Conservation (phyloP, 2,329 filamentous ascomycete genomes). For the Clathrospora elynae region DNA sequence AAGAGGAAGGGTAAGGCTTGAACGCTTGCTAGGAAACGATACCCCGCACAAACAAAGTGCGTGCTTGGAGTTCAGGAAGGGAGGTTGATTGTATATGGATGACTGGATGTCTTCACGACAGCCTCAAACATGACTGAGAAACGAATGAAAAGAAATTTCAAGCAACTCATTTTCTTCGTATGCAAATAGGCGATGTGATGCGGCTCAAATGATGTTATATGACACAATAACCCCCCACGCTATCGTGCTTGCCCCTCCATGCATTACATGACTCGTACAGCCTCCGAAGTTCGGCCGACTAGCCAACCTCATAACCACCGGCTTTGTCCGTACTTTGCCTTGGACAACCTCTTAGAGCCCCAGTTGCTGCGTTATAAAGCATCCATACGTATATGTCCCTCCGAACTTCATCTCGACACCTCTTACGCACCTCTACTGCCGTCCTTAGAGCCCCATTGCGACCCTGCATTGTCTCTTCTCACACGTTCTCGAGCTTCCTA, state of each 20-base stretch:
- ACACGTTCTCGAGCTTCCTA: constrained; percentile 10
- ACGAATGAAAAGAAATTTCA: constrained; percentile 14
- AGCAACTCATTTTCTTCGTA: not conserved
- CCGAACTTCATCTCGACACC: constrained; percentile 12
- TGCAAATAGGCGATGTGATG: constrained; percentile 1
- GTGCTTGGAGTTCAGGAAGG: constrained; percentile 14
- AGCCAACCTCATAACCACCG: constrained; percentile 8
- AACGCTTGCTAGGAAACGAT: constrained; percentile 15
- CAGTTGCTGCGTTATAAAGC: constrained; percentile 12
- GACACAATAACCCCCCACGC: constrained; percentile 13
- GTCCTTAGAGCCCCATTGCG: constrained; percentile 17
- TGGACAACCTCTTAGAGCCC: constrained; percentile 1
- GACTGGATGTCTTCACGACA: constrained; percentile 12
- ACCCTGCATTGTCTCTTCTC: constrained; percentile 17
- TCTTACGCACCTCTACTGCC: constrained; percentile 24
- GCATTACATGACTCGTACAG: constrained; percentile 22
- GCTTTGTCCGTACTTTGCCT: not conserved
- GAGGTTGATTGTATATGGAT: constrained; percentile 12
- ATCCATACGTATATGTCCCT: constrained; percentile 29
- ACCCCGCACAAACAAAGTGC: constrained; percentile 9
- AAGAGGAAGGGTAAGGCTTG: constrained; percentile 61
- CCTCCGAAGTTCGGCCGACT: constrained; percentile 18
- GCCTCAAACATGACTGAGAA: constrained; percentile 9
- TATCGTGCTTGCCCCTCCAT: constrained; percentile 22
- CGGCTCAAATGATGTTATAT: constrained; percentile 4